Percentiles rank a stretch among this genome's conserved stretches.
These are phyloP conservation scores for Plantago elongata DNA, from an alignment of 257 asterid genomes.

Conservation along the genomic window DNA sequence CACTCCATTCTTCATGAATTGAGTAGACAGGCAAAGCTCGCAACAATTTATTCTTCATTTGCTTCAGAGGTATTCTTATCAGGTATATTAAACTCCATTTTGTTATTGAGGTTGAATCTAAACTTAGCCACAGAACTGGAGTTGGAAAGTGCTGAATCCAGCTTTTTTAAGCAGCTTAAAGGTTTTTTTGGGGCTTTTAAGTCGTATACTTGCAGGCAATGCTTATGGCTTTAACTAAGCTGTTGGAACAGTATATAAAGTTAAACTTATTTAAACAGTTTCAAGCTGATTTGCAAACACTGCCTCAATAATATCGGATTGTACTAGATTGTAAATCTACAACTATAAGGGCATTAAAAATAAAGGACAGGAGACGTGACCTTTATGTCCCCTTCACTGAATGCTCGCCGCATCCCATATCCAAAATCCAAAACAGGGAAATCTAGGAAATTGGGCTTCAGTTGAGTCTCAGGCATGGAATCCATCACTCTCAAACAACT, in stretches of 20 bases:
- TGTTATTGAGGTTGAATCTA: not conserved
- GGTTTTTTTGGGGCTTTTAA: not conserved
- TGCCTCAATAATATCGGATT: not conserved
- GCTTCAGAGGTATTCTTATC: no score
- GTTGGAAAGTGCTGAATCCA: not conserved
- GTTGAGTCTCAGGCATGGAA: constrained; percentile 36
- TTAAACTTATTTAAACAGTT: no score
- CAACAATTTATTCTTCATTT: no score
- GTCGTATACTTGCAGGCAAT: not conserved
- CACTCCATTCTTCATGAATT: no score
- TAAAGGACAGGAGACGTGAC: constrained; percentile 33
- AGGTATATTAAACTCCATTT: not conserved
- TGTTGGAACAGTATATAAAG: no score
- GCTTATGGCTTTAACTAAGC: not conserved
- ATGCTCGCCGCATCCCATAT: constrained; percentile 81
- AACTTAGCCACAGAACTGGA: not conserved
- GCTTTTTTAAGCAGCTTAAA: not conserved
- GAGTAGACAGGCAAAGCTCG: no score
- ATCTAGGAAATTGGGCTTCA: constrained; percentile 74
- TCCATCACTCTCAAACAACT: constrained; percentile 60
- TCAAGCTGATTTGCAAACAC: constrained; percentile 3
- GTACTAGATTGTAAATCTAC: not conserved
- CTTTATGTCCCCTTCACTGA: constrained; percentile 94
- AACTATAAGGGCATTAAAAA: not conserved
- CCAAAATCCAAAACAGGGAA: constrained; percentile 64